Evolutionary conservation across 768 basidiomycete species (phyloP), one percentile per base, ranked within the genome.

Genomic region (Chalciporus sphaerocephalus): DNA sequence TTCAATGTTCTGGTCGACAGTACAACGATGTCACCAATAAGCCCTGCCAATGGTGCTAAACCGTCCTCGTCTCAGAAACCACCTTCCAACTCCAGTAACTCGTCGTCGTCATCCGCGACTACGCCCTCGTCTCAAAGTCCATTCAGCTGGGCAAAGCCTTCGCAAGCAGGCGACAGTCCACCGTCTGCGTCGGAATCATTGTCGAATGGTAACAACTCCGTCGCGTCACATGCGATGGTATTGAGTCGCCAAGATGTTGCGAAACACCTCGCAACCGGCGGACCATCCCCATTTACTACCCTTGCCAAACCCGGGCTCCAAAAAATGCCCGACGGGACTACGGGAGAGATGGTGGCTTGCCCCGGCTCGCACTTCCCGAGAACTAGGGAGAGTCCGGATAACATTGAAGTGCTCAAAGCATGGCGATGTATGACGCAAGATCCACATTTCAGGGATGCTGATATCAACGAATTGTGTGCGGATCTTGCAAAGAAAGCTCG

Each of bases 401-500:
- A 91, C 51, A 67, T 91, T 11, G 85, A 89, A 62, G 83, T 91
- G 17, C 71, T 88, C 34, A 78, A 79, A 47, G 89, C 88, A 11
- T 92, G 87, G 89, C 69, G 80, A 53, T 83, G 71, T 55, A 86
- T 92, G 55, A 84, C 80, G 17, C 78, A 78, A 24, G 78, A 83
- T 59, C 88, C 87, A 3, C 72, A 79, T 56, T 91, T 85, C 64
- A 87, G 85, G 83, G 85, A 87, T 56, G 71, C 79, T 30, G 90
- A 92, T 57, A 80, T 92, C 46, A 87, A 85, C 54, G 76, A 85
- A 38, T 70, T 92, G 18, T 92, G 90, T 59, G 56, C 79, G 6
- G 85, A 91, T 64, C 89, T 92, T 59, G 77, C 87, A 37, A 76
- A 66, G 58, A 92, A 92, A 69, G 90, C 90, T 38, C 75, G 80